Base-by-base conservation (phyloP, 257 asterid genomes). In the Nicotiana otophora region DNA sequence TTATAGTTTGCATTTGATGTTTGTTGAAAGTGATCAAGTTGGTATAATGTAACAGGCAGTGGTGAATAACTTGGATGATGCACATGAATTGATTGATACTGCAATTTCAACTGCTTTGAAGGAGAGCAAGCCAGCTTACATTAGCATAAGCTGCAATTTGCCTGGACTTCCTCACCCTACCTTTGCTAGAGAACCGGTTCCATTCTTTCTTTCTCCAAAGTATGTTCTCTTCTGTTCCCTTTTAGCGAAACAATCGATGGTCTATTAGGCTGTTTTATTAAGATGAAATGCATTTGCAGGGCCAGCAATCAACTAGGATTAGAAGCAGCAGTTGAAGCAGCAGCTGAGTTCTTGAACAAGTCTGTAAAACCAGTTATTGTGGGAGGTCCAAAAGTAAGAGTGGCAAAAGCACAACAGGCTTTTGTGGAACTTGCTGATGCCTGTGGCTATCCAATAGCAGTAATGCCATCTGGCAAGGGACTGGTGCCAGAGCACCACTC, bases 81-180 rank as follows among this genome's bases (percentile, higher is more conserved):
- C 78, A 70, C 88, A 85, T 80, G 86, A 85, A 63, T 74, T 85
- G 84, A 85, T 85, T 74, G 86, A 85, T 76, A 85, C 88, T 70
- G 88, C 88, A 30, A 85, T 85, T 70, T 85, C 88, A 57, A 85
- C 88, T 83, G 88, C 88, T 53, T 5, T 85, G 80, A 85, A 85
- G 81, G 84, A 85, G 33, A 53, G 88, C n/a, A 85, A 85, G 81
- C 88, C 88, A 30, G 86, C 53, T 74, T 85, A 85, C 78, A 85
- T 85, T 81, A 85, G 84, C 88, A 83, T 85, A 70, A 64, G 86
- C 60, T 85, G 88, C 36, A 85, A 85, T 64, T 65, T 85, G 64
- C 86, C 88, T 2, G 84, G 81, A 31, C 9, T 85, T 51, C 77
- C 84, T 86, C 86, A 86, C 60, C 84, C 86, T 31, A 86, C 88